Evolutionary conservation across 2,329 filamentous ascomycete species (phyloP).

Genomic region (Dactylellina haptotyla): DNA sequence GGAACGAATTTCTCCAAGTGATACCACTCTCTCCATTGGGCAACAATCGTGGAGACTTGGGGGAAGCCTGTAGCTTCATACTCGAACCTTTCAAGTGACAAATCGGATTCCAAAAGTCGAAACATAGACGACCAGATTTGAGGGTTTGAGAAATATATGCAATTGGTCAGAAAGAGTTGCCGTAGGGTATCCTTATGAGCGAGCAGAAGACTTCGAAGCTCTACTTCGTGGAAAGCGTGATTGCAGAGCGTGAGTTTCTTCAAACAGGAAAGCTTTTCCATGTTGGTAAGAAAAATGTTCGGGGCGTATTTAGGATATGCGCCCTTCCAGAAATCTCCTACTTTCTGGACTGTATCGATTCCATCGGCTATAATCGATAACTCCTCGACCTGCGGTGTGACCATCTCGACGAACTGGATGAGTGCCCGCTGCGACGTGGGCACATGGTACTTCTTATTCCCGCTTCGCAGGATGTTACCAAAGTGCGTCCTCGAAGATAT

Average conservation of each 20-base stretch:
- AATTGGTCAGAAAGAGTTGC: background rate
- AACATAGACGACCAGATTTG: constrained; percentile 35
- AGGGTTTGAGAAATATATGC: background rate
- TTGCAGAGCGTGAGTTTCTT: constrained; percentile 2
- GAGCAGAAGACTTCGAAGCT: constrained; percentile 9
- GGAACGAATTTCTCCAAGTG: background rate
- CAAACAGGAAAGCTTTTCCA: background rate
- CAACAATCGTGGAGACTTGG: background rate
- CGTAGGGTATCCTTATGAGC: constrained; percentile 9
- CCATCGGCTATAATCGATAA: too few relatives aligned
- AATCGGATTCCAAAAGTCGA: constrained; percentile 4
- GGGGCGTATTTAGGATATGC: background rate
- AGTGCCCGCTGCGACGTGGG: too few relatives aligned
- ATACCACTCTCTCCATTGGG: background rate
- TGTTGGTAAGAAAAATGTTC: background rate
- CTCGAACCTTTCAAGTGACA: constrained; percentile 12
- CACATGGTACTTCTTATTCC: too few relatives aligned
- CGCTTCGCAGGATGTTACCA: too few relatives aligned
- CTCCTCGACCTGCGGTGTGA: too few relatives aligned
- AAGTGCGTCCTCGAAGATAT: too few relatives aligned
- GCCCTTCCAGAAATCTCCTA: background rate
- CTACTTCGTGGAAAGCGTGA: constrained; percentile 3
- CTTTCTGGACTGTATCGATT: too few relatives aligned
- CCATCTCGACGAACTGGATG: too few relatives aligned
- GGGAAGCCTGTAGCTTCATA: constrained; percentile 1